Conservation (phyloP, 2,329 filamentous ascomycete genomes). For the Pseudogymnoascus sp. region DNA sequence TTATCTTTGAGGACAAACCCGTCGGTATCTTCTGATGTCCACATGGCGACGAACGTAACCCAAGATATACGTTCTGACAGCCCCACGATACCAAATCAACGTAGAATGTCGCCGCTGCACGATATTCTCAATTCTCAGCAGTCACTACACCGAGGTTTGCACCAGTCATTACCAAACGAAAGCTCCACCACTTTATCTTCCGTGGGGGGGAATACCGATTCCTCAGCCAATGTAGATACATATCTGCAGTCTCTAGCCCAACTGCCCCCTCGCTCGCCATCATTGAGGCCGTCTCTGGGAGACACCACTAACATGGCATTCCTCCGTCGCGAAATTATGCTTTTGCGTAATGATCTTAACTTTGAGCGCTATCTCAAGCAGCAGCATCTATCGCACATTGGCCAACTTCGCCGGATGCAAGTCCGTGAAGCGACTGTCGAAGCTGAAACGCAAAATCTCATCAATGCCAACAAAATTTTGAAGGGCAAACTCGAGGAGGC, state of each 20-base stretch:
- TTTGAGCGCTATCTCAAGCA: constrained; percentile 80
- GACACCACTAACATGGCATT: constrained; percentile 41
- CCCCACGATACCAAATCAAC: neutral
- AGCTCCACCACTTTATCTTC: constrained; percentile 39
- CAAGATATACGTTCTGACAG: neutral
- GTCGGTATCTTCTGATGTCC: constrained; percentile 2
- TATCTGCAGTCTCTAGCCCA: constrained; percentile 23
- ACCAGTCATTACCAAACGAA: constrained; percentile 49
- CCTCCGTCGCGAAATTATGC: constrained; percentile 64
- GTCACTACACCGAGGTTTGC: constrained; percentile 46
- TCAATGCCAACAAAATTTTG: constrained; percentile 66
- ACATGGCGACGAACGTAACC: neutral
- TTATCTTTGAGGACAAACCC: neutral
- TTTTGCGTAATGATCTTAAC: constrained; percentile 71
- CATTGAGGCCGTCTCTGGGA: constrained; percentile 25
- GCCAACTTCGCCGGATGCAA: constrained; percentile 65
- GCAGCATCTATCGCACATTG: constrained; percentile 75
- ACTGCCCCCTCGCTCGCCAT: constrained; percentile 22
- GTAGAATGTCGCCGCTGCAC: constrained; percentile 38
- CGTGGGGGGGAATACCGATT: constrained; percentile 20
- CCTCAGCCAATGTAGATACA: constrained; percentile 21
- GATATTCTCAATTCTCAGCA: constrained; percentile 55
- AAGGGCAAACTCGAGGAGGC: constrained; percentile 67
- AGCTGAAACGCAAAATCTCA: constrained; percentile 72
- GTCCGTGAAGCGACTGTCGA: constrained; percentile 71